These are phyloP conservation scores for Puccinia hordei DNA, from an alignment of 1,284 basidiomycete genomes.

Conservation along the genomic window DNA sequence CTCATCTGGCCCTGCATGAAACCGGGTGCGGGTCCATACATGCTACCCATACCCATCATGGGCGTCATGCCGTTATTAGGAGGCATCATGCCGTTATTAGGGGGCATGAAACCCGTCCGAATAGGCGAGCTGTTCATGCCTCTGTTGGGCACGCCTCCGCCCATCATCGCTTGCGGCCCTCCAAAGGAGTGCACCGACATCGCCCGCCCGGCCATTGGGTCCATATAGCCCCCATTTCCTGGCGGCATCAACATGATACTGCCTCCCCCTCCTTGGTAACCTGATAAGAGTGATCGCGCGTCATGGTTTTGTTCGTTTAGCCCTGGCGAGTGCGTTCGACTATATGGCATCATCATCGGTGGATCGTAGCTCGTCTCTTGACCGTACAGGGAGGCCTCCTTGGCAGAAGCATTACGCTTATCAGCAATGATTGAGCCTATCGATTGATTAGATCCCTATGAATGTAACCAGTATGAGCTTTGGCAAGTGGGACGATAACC, in stretches of 20 bases:
- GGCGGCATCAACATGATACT: constrained; percentile 47
- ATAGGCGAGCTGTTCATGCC: constrained; percentile 42
- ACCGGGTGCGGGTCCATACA: constrained; percentile 27
- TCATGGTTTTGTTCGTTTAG: constrained; percentile 46
- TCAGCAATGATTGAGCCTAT: constrained; percentile 48
- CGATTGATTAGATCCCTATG: constrained; percentile 50
- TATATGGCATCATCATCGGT: constrained; percentile 43
- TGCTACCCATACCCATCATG: constrained; percentile 36
- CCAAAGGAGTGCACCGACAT: constrained; percentile 50
- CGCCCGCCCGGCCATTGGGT: constrained; percentile 42
- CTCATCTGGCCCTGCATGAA: constrained; percentile 41
- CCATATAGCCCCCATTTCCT: constrained; percentile 23
- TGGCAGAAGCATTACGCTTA: constrained; percentile 41
- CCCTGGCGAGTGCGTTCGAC: constrained; percentile 46
- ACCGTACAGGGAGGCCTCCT: constrained; percentile 50
- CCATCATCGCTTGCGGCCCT: constrained; percentile 50
- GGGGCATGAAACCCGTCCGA: constrained; percentile 4
- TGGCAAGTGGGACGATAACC: neutral
- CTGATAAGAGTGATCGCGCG: constrained; percentile 48
- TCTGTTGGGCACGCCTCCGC: constrained; percentile 20
- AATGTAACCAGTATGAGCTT: neutral
- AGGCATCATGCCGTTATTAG: constrained; percentile 23
- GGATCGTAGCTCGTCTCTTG: constrained; percentile 50
- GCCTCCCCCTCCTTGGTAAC: constrained; percentile 45
- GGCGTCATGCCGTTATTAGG: too few relatives aligned